A percentile compares a stretch with the other conserved stretches of the same genome.
Conservation (phyloP, 106 monocot species). For the Chionographis japonica region DNA sequence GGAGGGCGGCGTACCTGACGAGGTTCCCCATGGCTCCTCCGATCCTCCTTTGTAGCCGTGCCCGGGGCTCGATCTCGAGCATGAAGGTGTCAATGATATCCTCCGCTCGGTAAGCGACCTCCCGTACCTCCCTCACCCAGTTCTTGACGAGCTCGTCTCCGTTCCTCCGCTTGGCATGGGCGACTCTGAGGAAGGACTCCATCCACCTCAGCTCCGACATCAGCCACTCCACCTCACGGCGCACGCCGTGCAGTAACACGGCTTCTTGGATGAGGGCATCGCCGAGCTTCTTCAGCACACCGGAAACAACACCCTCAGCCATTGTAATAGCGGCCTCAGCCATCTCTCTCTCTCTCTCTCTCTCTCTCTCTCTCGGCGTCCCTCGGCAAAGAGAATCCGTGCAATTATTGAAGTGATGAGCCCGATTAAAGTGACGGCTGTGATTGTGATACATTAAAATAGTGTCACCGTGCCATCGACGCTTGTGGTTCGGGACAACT, state of each 20-base stretch:
- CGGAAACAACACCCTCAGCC: no score
- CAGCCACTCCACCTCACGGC: conserved; percentile 15
- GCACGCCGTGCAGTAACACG: conserved; percentile 11
- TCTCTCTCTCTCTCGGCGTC: no score
- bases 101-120: conserved; percentile 28
- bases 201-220: conserved; percentile 19
- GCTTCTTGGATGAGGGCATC: no score
- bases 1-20: background rate
- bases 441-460: no score
- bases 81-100: conserved; percentile 25
- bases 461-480: no score
- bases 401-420: no score
- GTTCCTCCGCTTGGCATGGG: conserved; percentile 10
- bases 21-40: background rate
- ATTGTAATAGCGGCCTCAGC: no score
- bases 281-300: no score
- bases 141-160: conserved; percentile 8
- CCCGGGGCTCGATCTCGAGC: background rate
- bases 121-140: conserved; percentile 23
- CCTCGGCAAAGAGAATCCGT: no score
- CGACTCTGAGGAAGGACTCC: conserved; percentile 29
- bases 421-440: no score
- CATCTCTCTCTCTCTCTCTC: no score
- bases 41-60: background rate
- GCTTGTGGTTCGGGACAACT: no score